A percentile compares a stretch with the other conserved stretches of the same genome.
Conservation (phyloP, 2,329 filamentous ascomycete species). For the Hymenotorrendiella dingleyae region DNA sequence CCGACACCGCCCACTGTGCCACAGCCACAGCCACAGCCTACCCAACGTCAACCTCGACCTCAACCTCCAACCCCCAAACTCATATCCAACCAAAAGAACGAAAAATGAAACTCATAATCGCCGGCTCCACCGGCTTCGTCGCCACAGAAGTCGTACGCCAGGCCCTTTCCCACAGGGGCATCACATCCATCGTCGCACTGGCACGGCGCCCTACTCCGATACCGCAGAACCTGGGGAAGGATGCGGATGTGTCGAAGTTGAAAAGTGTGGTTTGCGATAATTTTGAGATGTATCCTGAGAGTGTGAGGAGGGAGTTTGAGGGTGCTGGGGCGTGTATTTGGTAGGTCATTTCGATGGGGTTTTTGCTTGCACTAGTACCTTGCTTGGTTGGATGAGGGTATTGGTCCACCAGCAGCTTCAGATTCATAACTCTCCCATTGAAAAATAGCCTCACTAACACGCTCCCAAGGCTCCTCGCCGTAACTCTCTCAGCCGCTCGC, state of each 20-base stretch:
- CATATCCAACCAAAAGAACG: too few relatives aligned
- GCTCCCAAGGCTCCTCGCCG: constrained; percentile 37
- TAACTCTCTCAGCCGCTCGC: constrained; percentile 35
- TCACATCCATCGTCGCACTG: constrained; percentile 30
- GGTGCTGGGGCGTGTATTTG: constrained; percentile 34
- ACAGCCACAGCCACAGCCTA: too few relatives aligned
- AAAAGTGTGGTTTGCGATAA: constrained; percentile 29
- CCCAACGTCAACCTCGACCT: too few relatives aligned
- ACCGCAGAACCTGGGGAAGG: constrained; percentile 6
- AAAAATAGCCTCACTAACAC: too few relatives aligned
- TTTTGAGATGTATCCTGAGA: constrained; percentile 31
- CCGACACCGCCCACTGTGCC: too few relatives aligned
- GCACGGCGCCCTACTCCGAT: constrained; percentile 20
- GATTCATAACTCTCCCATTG: too few relatives aligned
- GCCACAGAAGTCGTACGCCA: constrained; percentile 33
- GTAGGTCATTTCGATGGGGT: constrained; percentile 20
- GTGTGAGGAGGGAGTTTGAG: constrained; percentile 27
- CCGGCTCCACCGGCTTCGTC: constrained; percentile 32
- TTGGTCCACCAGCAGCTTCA: too few relatives aligned
- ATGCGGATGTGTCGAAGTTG: constrained; percentile 25
- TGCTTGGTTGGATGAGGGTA: too few relatives aligned
- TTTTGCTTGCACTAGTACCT: background rate
- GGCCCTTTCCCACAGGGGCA: constrained; percentile 24
- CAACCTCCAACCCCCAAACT: too few relatives aligned
- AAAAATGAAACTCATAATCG: constrained; percentile 36